A percentile compares a stretch with the other conserved stretches of the same genome.
Evolutionary conservation across 2,329 filamentous ascomycete species (phyloP).

Genomic region (Aspergillus thermomutatus): DNA sequence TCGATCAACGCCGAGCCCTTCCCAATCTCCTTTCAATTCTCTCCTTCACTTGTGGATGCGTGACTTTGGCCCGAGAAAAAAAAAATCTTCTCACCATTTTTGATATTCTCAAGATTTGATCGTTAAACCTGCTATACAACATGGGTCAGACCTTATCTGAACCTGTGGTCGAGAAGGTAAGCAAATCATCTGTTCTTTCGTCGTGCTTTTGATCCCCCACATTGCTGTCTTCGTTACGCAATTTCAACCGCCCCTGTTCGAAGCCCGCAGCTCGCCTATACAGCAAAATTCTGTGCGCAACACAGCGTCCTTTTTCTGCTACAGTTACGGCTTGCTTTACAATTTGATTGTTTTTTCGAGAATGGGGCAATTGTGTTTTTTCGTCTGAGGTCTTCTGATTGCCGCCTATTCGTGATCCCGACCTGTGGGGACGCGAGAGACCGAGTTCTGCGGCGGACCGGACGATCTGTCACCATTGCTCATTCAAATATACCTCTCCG

Average conservation of each 20-base stretch:
- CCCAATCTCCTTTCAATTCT: constrained; percentile 5
- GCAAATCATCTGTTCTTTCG: constrained; percentile 26
- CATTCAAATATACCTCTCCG: background rate
- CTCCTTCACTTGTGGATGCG: constrained; percentile 10
- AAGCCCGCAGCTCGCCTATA: constrained; percentile 1
- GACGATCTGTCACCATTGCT: constrained; percentile 7
- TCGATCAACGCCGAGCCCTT: constrained; percentile 15
- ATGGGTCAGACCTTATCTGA: constrained; percentile 99
- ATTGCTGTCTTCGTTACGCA: constrained; percentile 21
- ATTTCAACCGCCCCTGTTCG: constrained; percentile 10
- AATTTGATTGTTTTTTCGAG: background rate
- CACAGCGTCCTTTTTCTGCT: background rate
- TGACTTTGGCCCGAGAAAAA: constrained; percentile 7
- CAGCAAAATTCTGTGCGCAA: background rate
- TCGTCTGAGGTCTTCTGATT: background rate
- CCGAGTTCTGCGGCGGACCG: constrained; percentile 10
- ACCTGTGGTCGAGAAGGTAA: constrained; percentile 98
- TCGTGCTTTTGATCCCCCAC: constrained; percentile 25
- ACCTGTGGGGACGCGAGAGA: constrained; percentile 12
- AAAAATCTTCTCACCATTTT: background rate
- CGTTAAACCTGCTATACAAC: constrained; percentile 35
- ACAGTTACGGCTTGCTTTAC: background rate
- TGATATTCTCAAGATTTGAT: constrained; percentile 14
- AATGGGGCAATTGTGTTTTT: background rate
- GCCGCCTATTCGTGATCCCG: constrained; percentile 7